Base-by-base conservation (phyloP, 805 yeast genomes). In the Wickerhamomyces ciferrii region DNA sequence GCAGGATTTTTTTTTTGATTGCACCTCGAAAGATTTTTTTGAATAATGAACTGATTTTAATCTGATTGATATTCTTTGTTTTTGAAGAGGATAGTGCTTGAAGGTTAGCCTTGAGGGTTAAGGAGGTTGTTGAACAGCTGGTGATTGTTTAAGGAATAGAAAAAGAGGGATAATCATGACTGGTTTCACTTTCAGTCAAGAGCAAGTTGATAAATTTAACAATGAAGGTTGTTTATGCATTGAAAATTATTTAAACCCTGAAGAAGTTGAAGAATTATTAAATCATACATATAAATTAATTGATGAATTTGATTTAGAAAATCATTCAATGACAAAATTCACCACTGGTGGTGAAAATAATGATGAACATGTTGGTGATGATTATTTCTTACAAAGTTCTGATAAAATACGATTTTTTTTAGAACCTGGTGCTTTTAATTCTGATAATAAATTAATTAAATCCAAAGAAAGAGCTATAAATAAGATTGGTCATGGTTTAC, bases 401-500 rank as follows among this genome's bases (percentile, higher is more conserved):
- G 86, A 86, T 55, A 84, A 85, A 50, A 70, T 87, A 5, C 72
- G 79, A 2, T 87, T 67, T 56, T 87, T 86, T 62, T 79, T 86
- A 50, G 95, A 86, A 54, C 78, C 78, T 3, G 87, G 78, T 54
- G 89, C 92, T 0, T 76, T 85, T 52, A 78, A 78, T 52, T 60
- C 53, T 11, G 47, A 64, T 2, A 85, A 86, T n/a, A 54, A 74
- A 20, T 67, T 85, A 50, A 62, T 61, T 23, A 75, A 68, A 55
- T 78, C 84, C 10, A 71, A 81, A 49, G 74, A 75, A 25, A 65
- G 62, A 49, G 76, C 91, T 1, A 72, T 87, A 58, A 87, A 87
- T 65, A 87, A 87, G 65, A 79, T 87, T 38, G 95, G 94, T 5
- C 95, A 87, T 58, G 88, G 87, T 1, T 61, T 87, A 15, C 95